Evolutionary conservation across 2,329 filamentous ascomycete species (phyloP), one percentile per base, ranked within the genome.

Genomic region (Colletotrichum scovillei): DNA sequence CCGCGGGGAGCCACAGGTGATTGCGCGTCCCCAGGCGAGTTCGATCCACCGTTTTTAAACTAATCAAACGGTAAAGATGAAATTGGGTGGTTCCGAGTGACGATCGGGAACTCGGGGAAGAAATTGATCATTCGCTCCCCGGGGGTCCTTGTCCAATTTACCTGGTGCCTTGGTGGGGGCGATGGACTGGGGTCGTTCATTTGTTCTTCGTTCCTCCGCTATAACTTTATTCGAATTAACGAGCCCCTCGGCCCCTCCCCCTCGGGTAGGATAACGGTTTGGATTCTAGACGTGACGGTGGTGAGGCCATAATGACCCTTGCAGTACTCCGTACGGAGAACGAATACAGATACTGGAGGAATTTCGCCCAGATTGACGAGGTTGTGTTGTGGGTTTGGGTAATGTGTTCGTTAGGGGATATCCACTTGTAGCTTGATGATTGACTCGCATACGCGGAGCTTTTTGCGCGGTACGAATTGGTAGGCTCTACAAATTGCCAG

Each of bases 11-110:
- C 32, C 32, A 35, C 32, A 35, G 9, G 55, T 49, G 68, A 55
- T 67, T 67, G 56, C 68, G 68, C 63, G 68, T 55, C 63, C 68
- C 62, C 11, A 14, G 42, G 28, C 19, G 30, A 9, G n/a, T 11
- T n/a, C 19, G 22, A 46, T 26, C 14, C 24, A 62, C 56, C 56
- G 35, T 62, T 49, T 49, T 26, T 8, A 14, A 35, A 28, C 26
- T 52, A 46, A 28, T 63, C 42, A 32, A 49, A 46, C 32, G 58
- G n/a, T 22, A 11, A 49, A 49, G 42, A 8, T 9, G 42, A 49
- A 5, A 49, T n/a, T 49, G 58, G 16, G 11, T 12, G 26, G 16
- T 46, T 12, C 9, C 14, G 24, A 6, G 16, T 63, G 38, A 24
- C 11, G 6, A 46, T 28, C 9, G 38, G 35, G 16, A 16, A 5